Evolutionary conservation across 306 rosid species (phyloP).

Genomic region (Quercus cerris): DNA sequence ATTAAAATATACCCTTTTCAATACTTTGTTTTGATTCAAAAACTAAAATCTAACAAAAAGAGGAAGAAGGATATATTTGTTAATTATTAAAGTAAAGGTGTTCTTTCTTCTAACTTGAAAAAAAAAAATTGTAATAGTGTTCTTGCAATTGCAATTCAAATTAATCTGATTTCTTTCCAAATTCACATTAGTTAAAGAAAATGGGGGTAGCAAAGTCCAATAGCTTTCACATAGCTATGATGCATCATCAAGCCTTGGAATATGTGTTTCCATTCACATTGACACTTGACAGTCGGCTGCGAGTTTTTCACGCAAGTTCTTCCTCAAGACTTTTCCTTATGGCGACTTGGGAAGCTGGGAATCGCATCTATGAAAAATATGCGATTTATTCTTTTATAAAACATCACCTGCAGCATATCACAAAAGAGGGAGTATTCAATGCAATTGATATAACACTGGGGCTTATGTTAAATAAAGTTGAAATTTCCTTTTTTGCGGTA

Average conservation of each 20-base stretch:
- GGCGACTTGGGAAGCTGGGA: constrained; percentile 64
- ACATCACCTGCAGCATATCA: constrained; percentile 57
- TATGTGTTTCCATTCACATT: neutral
- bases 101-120: too few relatives aligned
- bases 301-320: constrained; percentile 72
- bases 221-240: neutral
- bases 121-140: neutral
- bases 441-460: too few relatives aligned
- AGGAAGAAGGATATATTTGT: too few relatives aligned
- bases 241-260: neutral
- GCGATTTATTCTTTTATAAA: constrained; percentile 65
- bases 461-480: too few relatives aligned
- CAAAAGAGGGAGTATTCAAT: too few relatives aligned
- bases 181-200: neutral
- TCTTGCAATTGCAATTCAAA: neutral
- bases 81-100: neutral
- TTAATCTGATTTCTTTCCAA: neutral
- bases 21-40: too few relatives aligned
- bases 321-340: constrained; percentile 76
- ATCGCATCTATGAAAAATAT: constrained; percentile 74
- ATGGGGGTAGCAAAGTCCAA: neutral
- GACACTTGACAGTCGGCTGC: constrained; percentile 30
- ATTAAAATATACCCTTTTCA: too few relatives aligned
- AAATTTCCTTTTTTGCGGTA: too few relatives aligned
- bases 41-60: too few relatives aligned